phyloP scores from a whole-genome alignment of 2,329 filamentous ascomycete species.

The Gaeumannomyces sp. region DNA sequence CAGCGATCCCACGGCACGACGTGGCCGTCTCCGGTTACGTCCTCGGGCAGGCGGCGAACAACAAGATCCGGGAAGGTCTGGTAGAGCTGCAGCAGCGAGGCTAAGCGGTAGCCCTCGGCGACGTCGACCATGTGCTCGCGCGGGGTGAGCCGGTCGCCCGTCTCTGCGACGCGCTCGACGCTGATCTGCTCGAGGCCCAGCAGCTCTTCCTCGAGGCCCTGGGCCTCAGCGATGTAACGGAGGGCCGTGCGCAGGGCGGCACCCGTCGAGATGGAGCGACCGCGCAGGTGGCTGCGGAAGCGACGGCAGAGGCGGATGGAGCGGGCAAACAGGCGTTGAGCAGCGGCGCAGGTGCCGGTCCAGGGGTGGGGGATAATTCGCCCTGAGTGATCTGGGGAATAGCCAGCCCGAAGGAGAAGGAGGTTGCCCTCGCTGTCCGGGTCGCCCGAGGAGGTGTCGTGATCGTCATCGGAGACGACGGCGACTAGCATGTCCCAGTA shows the following conservation, averaged over 20 bases:
- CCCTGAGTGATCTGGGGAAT: conserved; percentile 3
- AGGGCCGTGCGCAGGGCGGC: conserved; percentile 21
- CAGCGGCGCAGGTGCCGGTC: conserved; percentile 30
- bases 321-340: conserved; percentile 28
- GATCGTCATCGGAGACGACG: conserved; percentile 28
- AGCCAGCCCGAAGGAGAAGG: conserved; percentile 8
- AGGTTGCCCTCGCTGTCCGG: conserved; percentile 12
- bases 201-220: conserved; percentile 28
- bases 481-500: conserved; percentile 35
- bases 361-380: conserved; percentile 27
- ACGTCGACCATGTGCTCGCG: conserved; percentile 26
- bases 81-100: conserved; percentile 32
- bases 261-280: conserved; percentile 18
- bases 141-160: conserved; percentile 22
- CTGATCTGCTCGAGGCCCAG: conserved; percentile 24
- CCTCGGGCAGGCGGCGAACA: conserved; percentile 9
- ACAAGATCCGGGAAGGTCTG: conserved; percentile 26
- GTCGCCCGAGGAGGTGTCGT: not conserved
- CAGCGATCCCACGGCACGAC: conserved; percentile 11
- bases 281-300: conserved; percentile 23
- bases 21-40: not conserved
- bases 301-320: conserved; percentile 30
- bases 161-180: conserved; percentile 19
- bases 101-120: conserved; percentile 31
- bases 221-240: conserved; percentile 27